Base-by-base conservation (phyloP, 139 green algal genomes). In the Haematococcus lacustris region DNA sequence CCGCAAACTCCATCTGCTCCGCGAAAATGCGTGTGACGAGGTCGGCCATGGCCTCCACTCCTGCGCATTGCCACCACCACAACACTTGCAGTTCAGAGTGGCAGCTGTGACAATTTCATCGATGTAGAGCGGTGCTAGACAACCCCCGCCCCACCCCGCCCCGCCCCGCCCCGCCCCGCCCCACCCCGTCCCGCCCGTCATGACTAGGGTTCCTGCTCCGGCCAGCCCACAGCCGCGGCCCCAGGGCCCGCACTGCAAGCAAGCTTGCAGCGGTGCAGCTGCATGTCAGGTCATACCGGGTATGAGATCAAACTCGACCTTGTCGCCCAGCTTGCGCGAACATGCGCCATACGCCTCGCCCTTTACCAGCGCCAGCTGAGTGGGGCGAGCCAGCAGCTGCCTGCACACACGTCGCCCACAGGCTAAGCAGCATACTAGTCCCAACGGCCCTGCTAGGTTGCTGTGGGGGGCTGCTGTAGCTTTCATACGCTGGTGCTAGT, bases 331-430 rank as follows among this genome's bases (percentile, higher is more conserved):
- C 50, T 38, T n/a, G 3, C 71, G 50, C 5, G 28, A 63, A 17
- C 59, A 70, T 38, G 21, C n/a, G 1, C 33, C 65, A 3, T 61
- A 70, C 34, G 30, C 63, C 60, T 70, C 50, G 34, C 73, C 76
- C 33, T 85, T 83, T 60, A 90, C 81, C 67, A 97, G 80, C 43
- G 81, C 79, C 39, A 98, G 85, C 78, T 94, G 77, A 34, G 81
- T 87, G 23, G 94, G 94, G 25, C 91, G 80, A 30, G 70, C 73
- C 71, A 95, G 73, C 76, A 98, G 81, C 74, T 89, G 87, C 72
- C 68, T 72, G 67, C 28, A n/a, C 21, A 51, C 2, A 26, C 34
- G 28, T 5, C n/a, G n/a, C n/a, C n/a, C n/a, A n/a, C n/a, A n/a
- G n/a, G n/a, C n/a, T n/a, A n/a, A n/a, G n/a, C n/a, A n/a, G n/a